Evolutionary conservation across 2,329 filamentous ascomycete species (phyloP).

Genomic region (Venturia effusa): DNA sequence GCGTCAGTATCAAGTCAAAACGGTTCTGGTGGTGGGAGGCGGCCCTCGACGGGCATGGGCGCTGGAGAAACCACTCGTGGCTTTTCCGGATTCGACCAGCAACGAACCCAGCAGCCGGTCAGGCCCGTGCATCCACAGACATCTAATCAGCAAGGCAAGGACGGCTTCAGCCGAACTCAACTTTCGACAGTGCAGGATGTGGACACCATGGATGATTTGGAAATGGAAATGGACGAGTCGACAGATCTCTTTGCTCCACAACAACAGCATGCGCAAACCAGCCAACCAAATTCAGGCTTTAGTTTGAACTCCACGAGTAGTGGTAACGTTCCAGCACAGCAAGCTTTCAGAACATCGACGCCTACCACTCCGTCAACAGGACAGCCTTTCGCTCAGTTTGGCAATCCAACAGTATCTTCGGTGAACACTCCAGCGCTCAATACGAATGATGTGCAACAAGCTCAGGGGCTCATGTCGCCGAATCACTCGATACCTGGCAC

Average conservation of each 20-base stretch:
- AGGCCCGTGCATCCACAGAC: background rate
- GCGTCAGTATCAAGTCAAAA: constrained; percentile 11
- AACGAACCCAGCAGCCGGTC: background rate
- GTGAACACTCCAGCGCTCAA: constrained; percentile 90
- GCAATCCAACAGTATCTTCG: constrained; percentile 88
- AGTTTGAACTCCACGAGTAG: constrained; percentile 64
- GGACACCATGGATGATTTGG: constrained; percentile 65
- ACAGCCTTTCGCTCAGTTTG: constrained; percentile 58
- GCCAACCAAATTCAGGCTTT: constrained; percentile 28
- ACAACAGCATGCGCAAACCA: constrained; percentile 49
- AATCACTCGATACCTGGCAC: constrained; percentile 61
- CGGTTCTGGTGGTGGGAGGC: background rate
- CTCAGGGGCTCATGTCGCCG: constrained; percentile 39
- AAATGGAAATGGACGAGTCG: constrained; percentile 46
- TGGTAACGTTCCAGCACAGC: constrained; percentile 42
- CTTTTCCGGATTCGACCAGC: constrained; percentile 1
- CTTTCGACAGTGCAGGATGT: constrained; percentile 46
- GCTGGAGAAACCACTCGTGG: background rate
- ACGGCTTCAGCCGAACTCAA: constrained; percentile 24
- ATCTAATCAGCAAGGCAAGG: constrained; percentile 3
- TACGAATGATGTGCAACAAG: constrained; percentile 47
- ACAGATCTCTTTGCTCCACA: constrained; percentile 41
- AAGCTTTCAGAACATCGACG: constrained; percentile 74
- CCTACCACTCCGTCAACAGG: constrained; percentile 73
- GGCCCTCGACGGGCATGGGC: constrained; percentile 6